Evolutionary conservation across 352 stramenopile genomes (phyloP).

Genomic region (Phytophthora sp.): DNA sequence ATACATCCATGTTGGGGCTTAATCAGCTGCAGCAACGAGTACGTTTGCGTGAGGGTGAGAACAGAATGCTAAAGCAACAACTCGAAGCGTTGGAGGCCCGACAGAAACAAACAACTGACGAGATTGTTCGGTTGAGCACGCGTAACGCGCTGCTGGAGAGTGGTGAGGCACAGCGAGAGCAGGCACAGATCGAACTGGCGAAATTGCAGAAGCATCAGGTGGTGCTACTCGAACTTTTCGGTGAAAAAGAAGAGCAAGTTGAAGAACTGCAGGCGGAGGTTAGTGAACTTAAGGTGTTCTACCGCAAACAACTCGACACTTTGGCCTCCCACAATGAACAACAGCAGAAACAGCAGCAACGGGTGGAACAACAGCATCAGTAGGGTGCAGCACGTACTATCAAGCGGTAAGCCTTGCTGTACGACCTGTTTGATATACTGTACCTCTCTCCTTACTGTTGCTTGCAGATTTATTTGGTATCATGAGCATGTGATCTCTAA

Average conservation of each 20-base stretch:
- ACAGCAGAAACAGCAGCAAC: slow-evolving; percentile 50
- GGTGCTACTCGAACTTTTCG: slow-evolving; percentile 83
- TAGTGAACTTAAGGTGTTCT: slow-evolving; percentile 80
- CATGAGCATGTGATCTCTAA: too few species aligned
- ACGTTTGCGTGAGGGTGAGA: slow-evolving; percentile 77
- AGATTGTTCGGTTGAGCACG: slow-evolving; percentile 76
- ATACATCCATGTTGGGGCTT: slow-evolving; percentile 70
- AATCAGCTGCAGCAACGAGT: slow-evolving; percentile 80
- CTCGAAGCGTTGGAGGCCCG: slow-evolving; percentile 63
- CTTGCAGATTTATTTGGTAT: too few species aligned
- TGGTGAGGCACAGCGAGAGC: slow-evolving; percentile 52
- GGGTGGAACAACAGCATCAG: slow-evolving; percentile 41
- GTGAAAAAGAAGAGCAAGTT: slow-evolving; percentile 87
- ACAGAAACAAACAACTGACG: slow-evolving; percentile 71
- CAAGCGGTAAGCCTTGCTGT: slow-evolving; percentile 15
- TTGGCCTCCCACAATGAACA: slow-evolving; percentile 50
- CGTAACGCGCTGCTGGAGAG: slow-evolving; percentile 78
- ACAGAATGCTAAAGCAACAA: slow-evolving; percentile 76
- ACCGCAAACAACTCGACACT: slow-evolving; percentile 77
- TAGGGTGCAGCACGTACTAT: background rate
- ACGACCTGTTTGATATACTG: background rate
- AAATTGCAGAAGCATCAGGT: slow-evolving; percentile 80
- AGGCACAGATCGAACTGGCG: slow-evolving; percentile 56
- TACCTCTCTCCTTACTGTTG: too few species aligned
- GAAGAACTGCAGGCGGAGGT: slow-evolving; percentile 84